Evolutionary conservation across 768 basidiomycete species (phyloP).

Genomic region (Mycena indigotica): DNA sequence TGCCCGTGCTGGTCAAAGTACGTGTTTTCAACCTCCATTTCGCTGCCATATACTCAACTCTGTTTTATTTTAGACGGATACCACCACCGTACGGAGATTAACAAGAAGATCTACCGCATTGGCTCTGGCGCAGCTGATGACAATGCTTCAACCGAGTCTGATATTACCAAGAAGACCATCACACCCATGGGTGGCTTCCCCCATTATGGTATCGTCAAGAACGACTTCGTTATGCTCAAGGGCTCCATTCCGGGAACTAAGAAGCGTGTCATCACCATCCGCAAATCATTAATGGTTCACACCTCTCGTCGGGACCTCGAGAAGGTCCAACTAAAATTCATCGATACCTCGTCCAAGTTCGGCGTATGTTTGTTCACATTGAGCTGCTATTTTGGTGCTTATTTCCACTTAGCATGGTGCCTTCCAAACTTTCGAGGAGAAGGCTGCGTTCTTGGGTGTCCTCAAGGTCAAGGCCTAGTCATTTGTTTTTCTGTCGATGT

Average conservation of each 20-base stretch:
- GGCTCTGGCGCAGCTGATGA: constrained; percentile 74
- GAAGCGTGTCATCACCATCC: constrained; percentile 97
- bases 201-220: constrained; percentile 98
- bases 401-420: constrained; percentile 71
- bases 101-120: constrained; percentile 99
- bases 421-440: constrained; percentile 97
- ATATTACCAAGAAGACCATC: constrained; percentile 90
- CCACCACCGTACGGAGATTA: constrained; percentile 95
- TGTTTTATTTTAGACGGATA: constrained; percentile 87
- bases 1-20: constrained; percentile 99
- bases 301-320: constrained; percentile 95
- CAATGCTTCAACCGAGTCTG: constrained; percentile 93
- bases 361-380: constrained; percentile 60
- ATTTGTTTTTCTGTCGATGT: too few species aligned
- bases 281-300: constrained; percentile 96
- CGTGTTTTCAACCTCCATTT: constrained; percentile 34
- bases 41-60: too few species aligned
- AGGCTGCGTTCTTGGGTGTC: constrained; percentile 89
- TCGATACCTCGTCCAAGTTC: constrained; percentile 97
- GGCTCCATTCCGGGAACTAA: constrained; percentile 94
- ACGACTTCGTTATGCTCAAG: constrained; percentile 97
- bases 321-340: constrained; percentile 97
- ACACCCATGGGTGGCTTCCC: constrained; percentile 99
- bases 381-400: not conserved
- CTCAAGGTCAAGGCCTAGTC: constrained; percentile 84